A percentile compares a stretch with the other conserved stretches of the same genome.
These are phyloP conservation scores for Penicillium expansum DNA, from an alignment of 2,329 filamentous ascomycete genomes.

Conservation along the genomic window DNA sequence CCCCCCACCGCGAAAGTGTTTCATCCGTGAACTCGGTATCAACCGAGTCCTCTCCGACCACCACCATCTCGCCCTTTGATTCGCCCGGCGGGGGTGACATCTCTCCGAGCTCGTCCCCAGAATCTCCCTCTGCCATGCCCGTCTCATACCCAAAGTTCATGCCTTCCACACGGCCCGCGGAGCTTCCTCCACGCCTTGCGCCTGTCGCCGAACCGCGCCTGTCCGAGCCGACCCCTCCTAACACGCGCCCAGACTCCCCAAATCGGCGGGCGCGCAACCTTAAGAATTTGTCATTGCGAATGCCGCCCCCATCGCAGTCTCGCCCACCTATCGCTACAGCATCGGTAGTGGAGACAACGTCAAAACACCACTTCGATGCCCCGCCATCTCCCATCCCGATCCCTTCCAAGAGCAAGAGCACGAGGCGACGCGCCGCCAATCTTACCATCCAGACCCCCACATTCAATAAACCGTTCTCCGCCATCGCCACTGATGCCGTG, in stretches of 20 bases:
- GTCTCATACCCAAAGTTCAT: constrained; percentile 45
- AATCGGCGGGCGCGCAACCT: constrained; percentile 55
- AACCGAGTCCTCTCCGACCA: constrained; percentile 91
- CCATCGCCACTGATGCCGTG: constrained; percentile 48
- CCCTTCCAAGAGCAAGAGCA: constrained; percentile 52
- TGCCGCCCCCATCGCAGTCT: constrained; percentile 47
- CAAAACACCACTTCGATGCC: constrained; percentile 45
- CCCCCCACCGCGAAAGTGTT: constrained; percentile 44
- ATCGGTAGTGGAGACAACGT: constrained; percentile 45
- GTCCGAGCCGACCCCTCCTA: constrained; percentile 30
- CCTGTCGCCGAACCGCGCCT: constrained; percentile 1
- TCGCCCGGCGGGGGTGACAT: constrained; percentile 86
- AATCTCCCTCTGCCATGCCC: constrained; percentile 76
- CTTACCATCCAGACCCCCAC: constrained; percentile 58
- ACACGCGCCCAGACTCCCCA: constrained; percentile 42
- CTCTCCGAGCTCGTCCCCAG: constrained; percentile 87
- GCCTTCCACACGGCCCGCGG: constrained; percentile 28
- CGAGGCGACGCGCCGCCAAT: constrained; percentile 57
- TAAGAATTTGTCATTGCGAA: constrained; percentile 63
- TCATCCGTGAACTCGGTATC: constrained; percentile 65
- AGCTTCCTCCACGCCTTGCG: constrained; percentile 24
- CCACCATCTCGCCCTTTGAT: constrained; percentile 87
- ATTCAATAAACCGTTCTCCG: constrained; percentile 47
- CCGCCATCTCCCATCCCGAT: constrained; percentile 58
- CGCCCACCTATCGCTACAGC: constrained; percentile 51